Evolutionary conservation across 495 filamentous ascomycete genomes (phyloP).

Genomic region (Penicillium cinerascens): DNA sequence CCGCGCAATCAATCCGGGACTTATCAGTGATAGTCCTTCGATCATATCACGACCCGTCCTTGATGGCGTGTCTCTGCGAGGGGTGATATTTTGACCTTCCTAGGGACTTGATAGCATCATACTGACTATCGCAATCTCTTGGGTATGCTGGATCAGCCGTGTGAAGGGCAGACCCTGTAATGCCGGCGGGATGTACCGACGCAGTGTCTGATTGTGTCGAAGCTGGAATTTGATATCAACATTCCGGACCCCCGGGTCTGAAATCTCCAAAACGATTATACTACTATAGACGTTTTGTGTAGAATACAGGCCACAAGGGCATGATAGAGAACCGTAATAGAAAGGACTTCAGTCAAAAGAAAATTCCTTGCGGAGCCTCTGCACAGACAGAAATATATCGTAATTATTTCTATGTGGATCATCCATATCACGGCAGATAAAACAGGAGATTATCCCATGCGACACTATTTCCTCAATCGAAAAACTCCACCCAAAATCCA

Average conservation of each 20-base stretch:
- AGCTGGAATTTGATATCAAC: no score
- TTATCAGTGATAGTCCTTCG: background rate
- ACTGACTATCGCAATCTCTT: no score
- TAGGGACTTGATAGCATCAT: background rate
- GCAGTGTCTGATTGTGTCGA: background rate
- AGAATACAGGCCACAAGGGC: no score
- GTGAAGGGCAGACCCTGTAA: background rate
- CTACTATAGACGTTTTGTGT: no score
- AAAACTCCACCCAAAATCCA: background rate
- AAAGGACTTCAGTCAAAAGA: background rate
- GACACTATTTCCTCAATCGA: conserved; percentile 7
- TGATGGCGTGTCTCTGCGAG: background rate
- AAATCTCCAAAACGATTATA: no score
- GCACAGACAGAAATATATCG: background rate
- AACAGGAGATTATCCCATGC: background rate
- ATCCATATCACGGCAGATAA: background rate
- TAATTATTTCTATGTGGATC: background rate
- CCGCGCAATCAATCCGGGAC: conserved; percentile 11
- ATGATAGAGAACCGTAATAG: no score
- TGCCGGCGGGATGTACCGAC: background rate
- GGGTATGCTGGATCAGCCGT: background rate
- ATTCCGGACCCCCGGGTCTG: no score
- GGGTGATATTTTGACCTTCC: background rate
- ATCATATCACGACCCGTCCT: background rate
- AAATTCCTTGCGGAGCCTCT: background rate